Evolutionary conservation across 1,284 basidiomycete genomes (phyloP).

Genomic region (Veloporphyrellus conicus): DNA sequence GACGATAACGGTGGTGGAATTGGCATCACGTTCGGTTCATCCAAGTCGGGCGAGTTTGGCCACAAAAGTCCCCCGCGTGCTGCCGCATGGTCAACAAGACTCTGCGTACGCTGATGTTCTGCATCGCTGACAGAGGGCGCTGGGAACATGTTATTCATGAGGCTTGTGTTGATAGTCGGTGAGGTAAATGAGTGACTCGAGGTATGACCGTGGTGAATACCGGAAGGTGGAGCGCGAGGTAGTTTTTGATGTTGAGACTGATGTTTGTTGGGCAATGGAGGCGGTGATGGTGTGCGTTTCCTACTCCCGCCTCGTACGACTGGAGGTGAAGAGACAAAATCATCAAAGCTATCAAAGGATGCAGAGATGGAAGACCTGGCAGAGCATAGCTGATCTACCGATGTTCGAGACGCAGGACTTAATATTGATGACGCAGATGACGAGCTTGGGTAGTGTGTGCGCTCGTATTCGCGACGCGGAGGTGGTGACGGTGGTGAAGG

Average conservation of each 20-base stretch:
- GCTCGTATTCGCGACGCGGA: constrained; percentile 27
- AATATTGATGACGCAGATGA: constrained; percentile 28
- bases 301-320: constrained; percentile 1
- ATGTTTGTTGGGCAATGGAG: constrained; percentile 41
- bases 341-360: constrained; percentile 46
- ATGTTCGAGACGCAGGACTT: constrained; percentile 29
- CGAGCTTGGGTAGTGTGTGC: constrained; percentile 24
- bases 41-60: constrained; percentile 47
- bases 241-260: constrained; percentile 7
- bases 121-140: constrained; percentile 21
- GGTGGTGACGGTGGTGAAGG: constrained; percentile 29
- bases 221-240: constrained; percentile 5
- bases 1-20: constrained; percentile 43
- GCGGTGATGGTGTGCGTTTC: constrained; percentile 40
- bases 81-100: constrained; percentile 52
- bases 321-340: constrained; percentile 38
- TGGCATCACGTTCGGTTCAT: background rate
- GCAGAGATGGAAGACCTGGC: constrained; percentile 16
- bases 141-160: constrained; percentile 16
- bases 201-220: constrained; percentile 17
- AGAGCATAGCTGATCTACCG: constrained; percentile 22
- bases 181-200: constrained; percentile 16
- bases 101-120: constrained; percentile 50
- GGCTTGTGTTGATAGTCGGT: constrained; percentile 22
- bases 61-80: constrained; percentile 48